Base-by-base conservation (phyloP, 352 stramenopile genomes). In the Thraustotheca clavata region DNA sequence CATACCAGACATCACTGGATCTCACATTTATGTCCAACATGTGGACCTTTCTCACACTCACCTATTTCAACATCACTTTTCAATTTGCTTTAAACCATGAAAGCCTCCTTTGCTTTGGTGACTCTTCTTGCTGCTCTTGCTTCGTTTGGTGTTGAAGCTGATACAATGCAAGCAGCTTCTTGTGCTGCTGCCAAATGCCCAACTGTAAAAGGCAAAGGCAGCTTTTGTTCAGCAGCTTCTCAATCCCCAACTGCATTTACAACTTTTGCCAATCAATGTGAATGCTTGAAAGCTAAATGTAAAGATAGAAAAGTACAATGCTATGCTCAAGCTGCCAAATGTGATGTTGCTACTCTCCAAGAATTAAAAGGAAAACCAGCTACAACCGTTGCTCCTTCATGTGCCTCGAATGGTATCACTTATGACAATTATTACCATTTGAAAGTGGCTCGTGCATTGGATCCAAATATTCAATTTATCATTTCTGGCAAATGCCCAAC, bases 21-120 rank as follows among this genome's bases (percentile, higher is more conserved):
- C n/a, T n/a, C n/a, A n/a, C n/a, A 22, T 77, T 70, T 60, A 74
- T 69, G 18, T 70, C 69, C 11, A 74, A 85, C 39, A 63, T 70
- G 22, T 47, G 67, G 36, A 69, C 50, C 27, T 36, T 80, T 24
- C 59, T 76, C 11, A 67, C 52, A 12, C 74, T 73, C 4, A 62
- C 76, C 36, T 69, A 68, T 59, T 61, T 71, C 24, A 48, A 77
- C 60, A 87, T 43, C 43, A 50, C 33, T 50, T 14, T 12, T 22
- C 43, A 50, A 50, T 50, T 50, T 50, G 22, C 7, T 29, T 14
- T 14, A 29, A 22, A 50, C 43, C 43, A 50, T 50, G 43, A 50
- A 50, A 29, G 33, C 43, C 22, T 50, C 43, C 14, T 50, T 50
- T 50, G 43, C 14, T 14, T 6, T 14, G 11, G 43, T 50, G 6